Base-by-base conservation (phyloP, 1,284 basidiomycete genomes). In the Irpex sp. region DNA sequence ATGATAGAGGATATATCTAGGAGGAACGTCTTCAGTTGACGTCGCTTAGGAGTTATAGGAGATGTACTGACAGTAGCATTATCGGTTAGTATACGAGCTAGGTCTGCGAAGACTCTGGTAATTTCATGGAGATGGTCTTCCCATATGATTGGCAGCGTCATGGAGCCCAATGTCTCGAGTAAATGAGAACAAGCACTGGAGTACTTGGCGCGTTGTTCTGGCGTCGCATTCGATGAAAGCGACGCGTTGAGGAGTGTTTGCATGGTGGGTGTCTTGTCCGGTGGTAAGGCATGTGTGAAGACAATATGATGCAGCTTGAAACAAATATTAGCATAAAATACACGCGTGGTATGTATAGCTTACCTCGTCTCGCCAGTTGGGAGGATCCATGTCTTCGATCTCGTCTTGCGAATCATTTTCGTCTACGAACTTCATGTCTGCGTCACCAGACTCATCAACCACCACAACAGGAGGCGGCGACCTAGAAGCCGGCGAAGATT, bases 291-390 rank as follows among this genome's bases (percentile, higher is more conserved):
- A 71, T 92, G 89, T 1, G 81, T 83, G 59, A 90, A 71, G 11
- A 91, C 70, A 31, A 88, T 76, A 55, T 81, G 79, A 65, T 81
- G 83, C 55, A 90, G 72, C 89, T 91, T 31, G 13, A 63, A 17
- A 43, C 6, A 33, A 47, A n/a, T 49, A 33, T 57, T 46, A 47
- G 55, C 58, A 31, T 54, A 49, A 17, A 15, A 58, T 31, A 46
- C 31, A 19, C 54, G 17, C 17, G 57, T 66, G 8, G 11, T 17
- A 43, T 53, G 50, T 39, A 46, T 60, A 26, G 69, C 76, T 61
- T 68, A 90, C 90, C 78, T 88, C 82, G 33, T 78, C 76, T 62
- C 78, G 81, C 83, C 83, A 84, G 65, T 70, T 68, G 0, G 66
- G 65, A 0, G 68, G 63, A 11, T 66, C 65, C 7, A 65, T 60